Evolutionary conservation across 2,329 filamentous ascomycete genomes (phyloP).

Genomic region (Aspergillus ustus): DNA sequence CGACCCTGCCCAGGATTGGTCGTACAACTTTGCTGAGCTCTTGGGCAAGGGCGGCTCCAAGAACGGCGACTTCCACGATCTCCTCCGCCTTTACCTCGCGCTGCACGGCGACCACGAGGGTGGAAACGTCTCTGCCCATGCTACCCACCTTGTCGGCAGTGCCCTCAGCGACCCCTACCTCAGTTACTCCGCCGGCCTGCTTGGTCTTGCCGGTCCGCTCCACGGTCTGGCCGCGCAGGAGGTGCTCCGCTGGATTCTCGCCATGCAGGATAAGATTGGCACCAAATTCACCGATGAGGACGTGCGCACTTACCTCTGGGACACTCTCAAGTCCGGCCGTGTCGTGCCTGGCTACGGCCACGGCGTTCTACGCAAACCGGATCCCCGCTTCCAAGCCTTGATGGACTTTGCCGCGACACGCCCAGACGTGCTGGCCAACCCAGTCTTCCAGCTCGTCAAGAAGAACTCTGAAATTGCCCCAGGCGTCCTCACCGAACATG

Average conservation of each 20-base stretch:
- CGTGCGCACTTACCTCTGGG: conserved; percentile 89
- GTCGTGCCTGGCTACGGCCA: conserved; percentile 96
- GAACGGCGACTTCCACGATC: conserved; percentile 77
- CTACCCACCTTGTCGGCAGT: conserved; percentile 92
- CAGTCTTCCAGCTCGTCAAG: conserved; percentile 92
- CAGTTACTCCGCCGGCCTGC: conserved; percentile 92
- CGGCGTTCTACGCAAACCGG: conserved; percentile 93
- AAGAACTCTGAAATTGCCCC: conserved; percentile 92
- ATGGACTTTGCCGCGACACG: conserved; percentile 92
- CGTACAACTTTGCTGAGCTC: conserved; percentile 97
- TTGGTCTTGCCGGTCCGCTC: conserved; percentile 91
- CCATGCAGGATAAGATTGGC: conserved; percentile 91
- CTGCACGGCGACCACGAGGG: conserved; percentile 98
- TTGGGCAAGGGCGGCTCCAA: conserved; percentile 86
- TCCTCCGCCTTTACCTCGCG: conserved; percentile 90
- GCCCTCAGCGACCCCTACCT: conserved; percentile 94
- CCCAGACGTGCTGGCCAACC: conserved; percentile 82
- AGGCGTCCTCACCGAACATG: conserved; percentile 87
- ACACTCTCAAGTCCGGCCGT: conserved; percentile 87
- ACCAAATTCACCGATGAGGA: conserved; percentile 77
- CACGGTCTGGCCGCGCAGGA: conserved; percentile 95
- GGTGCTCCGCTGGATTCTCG: conserved; percentile 92
- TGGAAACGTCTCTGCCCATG: conserved; percentile 93
- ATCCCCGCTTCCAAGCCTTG: conserved; percentile 92
- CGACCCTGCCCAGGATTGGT: conserved; percentile 90